Percentiles rank a stretch among this genome's conserved stretches.
Conservation (phyloP, 2,329 filamentous ascomycete genomes). For the Xylariaceae sp. region DNA sequence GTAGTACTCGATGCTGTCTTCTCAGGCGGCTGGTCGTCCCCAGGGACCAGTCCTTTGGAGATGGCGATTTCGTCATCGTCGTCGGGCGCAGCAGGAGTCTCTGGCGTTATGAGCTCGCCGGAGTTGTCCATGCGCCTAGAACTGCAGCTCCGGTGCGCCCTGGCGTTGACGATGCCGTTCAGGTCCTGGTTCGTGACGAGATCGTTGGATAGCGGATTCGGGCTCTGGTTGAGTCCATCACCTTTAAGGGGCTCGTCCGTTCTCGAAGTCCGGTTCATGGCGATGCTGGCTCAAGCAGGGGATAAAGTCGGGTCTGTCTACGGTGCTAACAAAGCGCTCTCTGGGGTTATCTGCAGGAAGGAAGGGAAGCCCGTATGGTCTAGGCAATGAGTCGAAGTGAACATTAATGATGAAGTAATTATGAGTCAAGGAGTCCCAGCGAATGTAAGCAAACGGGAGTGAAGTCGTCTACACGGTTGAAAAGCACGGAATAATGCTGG, state of each 20-base stretch:
- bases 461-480: background rate
- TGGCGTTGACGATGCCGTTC: conserved; percentile 46
- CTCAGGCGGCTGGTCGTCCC: conserved; percentile 25
- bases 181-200: conserved; percentile 54
- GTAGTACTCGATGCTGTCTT: conserved; percentile 3
- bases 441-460: conserved; percentile 6
- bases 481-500: background rate
- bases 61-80: conserved; percentile 12
- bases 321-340: background rate
- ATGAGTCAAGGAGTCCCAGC: background rate
- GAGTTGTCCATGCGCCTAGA: conserved; percentile 27
- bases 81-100: conserved; percentile 18
- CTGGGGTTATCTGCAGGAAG: background rate
- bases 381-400: background rate
- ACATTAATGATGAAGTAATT: conserved; percentile 1
- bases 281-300: background rate
- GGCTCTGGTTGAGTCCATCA: conserved; percentile 50
- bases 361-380: background rate
- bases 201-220: conserved; percentile 47
- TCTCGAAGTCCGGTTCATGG: conserved; percentile 33
- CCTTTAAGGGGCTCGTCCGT: conserved; percentile 37
- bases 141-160: conserved; percentile 26
- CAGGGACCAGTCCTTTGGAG: conserved; percentile 21
- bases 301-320: background rate
- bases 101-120: conserved; percentile 25